Evolutionary conservation across 805 yeast genomes (phyloP), one percentile per base, ranked within the genome.

Genomic region (Barnettozyma sucrosica): DNA sequence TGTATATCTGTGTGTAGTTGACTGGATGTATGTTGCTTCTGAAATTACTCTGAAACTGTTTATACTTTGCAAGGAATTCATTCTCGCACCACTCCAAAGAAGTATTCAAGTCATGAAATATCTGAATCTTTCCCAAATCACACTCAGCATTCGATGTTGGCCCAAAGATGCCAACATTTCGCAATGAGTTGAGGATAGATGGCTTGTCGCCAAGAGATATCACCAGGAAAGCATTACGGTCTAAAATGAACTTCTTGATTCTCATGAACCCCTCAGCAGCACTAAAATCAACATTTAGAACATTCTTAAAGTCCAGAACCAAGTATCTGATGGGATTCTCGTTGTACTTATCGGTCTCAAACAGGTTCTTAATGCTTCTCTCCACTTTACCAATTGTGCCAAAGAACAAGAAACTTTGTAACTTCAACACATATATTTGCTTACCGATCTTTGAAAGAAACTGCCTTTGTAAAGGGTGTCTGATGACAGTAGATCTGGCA

Each of bases 1-100:
- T 45, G 38, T 28, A 40, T 36, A 18, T 40, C 13, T 20, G 44
- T 37, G 46, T 11, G 30, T 47, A 10, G 26, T 19, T 23, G 21
- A 44, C 11, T 7, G 21, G 10, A 25, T 39, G 19, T 23, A 45
- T 19, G 30, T 32, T 20, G 20, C 32, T 38, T 36, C 42, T 39
- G 28, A 37, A 41, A 33, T 38, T 40, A 30, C 41, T 44, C 42
- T 70, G 66, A 37, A 69, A 52, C 33, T 65, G 57, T 43, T 58
- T 68, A 50, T 69, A 71, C 51, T 68, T 64, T 5, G 53, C 50
- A 57, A 93, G 72, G 56, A 90, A 89, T 56, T 84, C 83, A 66
- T 93, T 92, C 64, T 93, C 99, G 70, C 97, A 89, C 96, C 96
- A 92, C 66, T 93, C 98, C 38, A 93, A 73, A 0, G 96, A 96